Base-by-base conservation (phyloP, 2,329 filamentous ascomycete species). In the Clonostachys byssicola region DNA sequence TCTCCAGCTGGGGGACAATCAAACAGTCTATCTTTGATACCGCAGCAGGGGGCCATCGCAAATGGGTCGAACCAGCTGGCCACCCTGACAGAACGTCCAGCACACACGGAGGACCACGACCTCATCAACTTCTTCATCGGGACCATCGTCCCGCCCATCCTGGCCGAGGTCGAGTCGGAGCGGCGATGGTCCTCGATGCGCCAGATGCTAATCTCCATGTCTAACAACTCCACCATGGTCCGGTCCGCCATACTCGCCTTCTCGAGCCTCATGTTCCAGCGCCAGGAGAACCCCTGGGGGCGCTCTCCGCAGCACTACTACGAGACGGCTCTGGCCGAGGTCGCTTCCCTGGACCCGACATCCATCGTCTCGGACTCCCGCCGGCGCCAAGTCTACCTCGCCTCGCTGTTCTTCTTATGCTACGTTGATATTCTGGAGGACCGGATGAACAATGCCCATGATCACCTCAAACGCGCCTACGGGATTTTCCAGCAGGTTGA, bases 371-470 rank as follows among this genome's bases (percentile, higher is more conserved):
- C 18, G 14, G 13, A 44, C 56, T 64, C 48, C 47, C 46, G 3
- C 49, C 56, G 16, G 58, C 55, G 10, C 52, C 68, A 6, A 68
- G 74, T 50, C 60, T 74, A 77, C 5, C 64, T 81, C 9, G 74
- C 74, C 3, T 67, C 75, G 0, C 54, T 78, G 8, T 80, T 80
- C 58, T 72, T 80, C 48, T 63, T 80, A 5, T 75, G 73, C 43
- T 80, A 80, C 49, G 72, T 75, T 18, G 74, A 79, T 50, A 68
- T 75, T 10, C 57, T 75, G 5, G 66, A 72, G 47, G 65, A 61
- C 12, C 59, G 64, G 16, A 66, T 71, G 6, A 60, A 65, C 18
- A 62, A 67, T 17, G 74, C 75, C 1, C 74, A 78, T 51, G 59
- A 65, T 2, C 72, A 78, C 41, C 59, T 81, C 6, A 71, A 76